Base-by-base conservation (phyloP, 228 moss, liverwort and hornwort genomes). In the Sphagnum fallax region DNA sequence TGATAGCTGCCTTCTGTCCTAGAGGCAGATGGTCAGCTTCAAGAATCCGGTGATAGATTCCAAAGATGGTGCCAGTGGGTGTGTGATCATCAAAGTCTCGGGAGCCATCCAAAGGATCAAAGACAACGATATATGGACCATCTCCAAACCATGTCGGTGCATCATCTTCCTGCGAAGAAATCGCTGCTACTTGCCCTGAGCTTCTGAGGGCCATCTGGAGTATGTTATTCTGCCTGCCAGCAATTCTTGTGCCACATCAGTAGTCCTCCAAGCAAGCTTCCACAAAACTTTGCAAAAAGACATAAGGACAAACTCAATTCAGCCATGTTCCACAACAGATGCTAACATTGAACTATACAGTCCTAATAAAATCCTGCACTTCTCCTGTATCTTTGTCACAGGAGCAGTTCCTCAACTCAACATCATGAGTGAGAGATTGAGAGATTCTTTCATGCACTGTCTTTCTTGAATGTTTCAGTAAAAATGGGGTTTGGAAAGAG, bases 141-240 rank as follows among this genome's bases (percentile, higher is more conserved):
- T 88, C 90, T 8, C 92, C 94, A 69, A 93, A 83, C 98, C 98
- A 98, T 6, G 76, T 69, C 32, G 98, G 88, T 49, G 87, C 84
- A 51, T 94, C 94, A 53, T 98, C 94, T 70, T 94, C 94, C 65
- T 98, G 92, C 10, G 98, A 98, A 53, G 98, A 92, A 60, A 98
- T 71, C 12, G 72, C 92, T 48, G 85, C 90, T 68, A 98, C 94
- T 83, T 94, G 90, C 63, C 93, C 92, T 81, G 89, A 94, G 72
- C 84, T 83, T 82, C 87, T 83, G 63, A 98, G 78, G 75, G 89
- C 89, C 82, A 77, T 82, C 78, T 90, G 91, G 63, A 98, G 79
- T 78, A 94, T 92, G 65, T 94, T 88, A 68, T 98, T 98, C 93
- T 98, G 93, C 83, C 96, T 90, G 93, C 83, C 96, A 89, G 83